Conservation (phyloP, 1,139 yeast genomes). For the Hansenula sp. region DNA sequence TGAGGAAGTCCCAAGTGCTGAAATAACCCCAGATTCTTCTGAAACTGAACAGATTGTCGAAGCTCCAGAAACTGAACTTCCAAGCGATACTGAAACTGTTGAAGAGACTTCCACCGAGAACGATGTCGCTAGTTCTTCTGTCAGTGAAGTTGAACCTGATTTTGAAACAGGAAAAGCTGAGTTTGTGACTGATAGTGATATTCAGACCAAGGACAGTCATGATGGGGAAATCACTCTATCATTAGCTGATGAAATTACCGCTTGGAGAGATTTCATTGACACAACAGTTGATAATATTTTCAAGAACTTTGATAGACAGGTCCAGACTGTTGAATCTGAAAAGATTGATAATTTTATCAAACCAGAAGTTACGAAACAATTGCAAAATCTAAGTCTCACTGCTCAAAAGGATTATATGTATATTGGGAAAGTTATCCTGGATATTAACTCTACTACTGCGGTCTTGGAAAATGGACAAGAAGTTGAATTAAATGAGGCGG, state of each 20-base stretch:
- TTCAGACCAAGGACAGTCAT: background rate
- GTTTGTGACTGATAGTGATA: background rate
- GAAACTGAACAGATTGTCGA: background rate
- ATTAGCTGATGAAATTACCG: conserved; percentile 20
- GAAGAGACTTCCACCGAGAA: too few species aligned
- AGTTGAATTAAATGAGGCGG: conserved; percentile 29
- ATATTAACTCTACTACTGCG: conserved; percentile 46
- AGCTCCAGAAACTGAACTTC: background rate
- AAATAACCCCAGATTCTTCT: background rate
- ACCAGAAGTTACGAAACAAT: conserved; percentile 35
- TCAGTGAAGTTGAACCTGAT: background rate
- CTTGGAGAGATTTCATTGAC: conserved; percentile 23
- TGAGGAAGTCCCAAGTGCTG: background rate
- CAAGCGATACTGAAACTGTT: background rate
- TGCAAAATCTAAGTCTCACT: conserved; percentile 39
- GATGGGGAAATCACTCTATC: conserved; percentile 9
- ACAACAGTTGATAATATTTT: conserved; percentile 21
- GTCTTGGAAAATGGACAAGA: conserved; percentile 34
- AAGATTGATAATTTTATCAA: conserved; percentile 31
- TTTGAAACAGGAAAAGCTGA: background rate
- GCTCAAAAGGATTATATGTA: conserved; percentile 42
- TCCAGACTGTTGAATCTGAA: conserved; percentile 31
- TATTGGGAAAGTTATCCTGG: conserved; percentile 41
- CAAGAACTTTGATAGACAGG: conserved; percentile 24
- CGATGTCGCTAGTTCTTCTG: too few species aligned